Conservation (phyloP, 768 basidiomycete species). For the Flagelloscypha sp. region DNA sequence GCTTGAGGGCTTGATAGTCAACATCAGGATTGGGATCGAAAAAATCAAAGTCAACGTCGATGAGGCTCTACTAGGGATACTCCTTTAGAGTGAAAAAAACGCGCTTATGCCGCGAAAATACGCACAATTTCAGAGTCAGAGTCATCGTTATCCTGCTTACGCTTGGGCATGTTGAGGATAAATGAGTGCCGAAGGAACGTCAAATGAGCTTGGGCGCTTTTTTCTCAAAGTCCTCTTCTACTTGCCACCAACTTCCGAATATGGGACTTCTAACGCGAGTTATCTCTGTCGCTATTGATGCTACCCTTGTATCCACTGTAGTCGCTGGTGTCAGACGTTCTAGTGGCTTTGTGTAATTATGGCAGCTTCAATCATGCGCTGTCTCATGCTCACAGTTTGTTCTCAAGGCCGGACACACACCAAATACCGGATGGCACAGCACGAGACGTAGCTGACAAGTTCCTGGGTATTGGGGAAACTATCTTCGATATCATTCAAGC, state of each 20-base stretch:
- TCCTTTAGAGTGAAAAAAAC: not conserved
- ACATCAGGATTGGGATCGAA: conserved; percentile 75
- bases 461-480: conserved; percentile 81
- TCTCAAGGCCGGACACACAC: conserved; percentile 53
- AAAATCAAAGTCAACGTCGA: conserved; percentile 92
- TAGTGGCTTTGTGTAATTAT: conserved; percentile 80
- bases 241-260: no score
- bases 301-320: conserved; percentile 78
- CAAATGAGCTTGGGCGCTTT: no score
- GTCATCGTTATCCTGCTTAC: conserved; percentile 12
- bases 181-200: no score
- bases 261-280: no score
- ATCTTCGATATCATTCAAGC: conserved; percentile 81
- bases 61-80: conserved; percentile 39
- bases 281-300: conserved; percentile 78
- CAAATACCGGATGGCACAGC: conserved; percentile 70
- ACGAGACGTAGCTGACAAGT: conserved; percentile 70
- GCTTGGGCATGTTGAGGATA: conserved; percentile 12
- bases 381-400: conserved; percentile 3
- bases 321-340: conserved; percentile 86
- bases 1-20: conserved; percentile 83
- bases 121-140: conserved; percentile 14
- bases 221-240: no score
- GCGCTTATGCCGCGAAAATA: not conserved
- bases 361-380: conserved; percentile 2